A percentile compares a stretch with the other conserved stretches of the same genome.
phyloP scores from a whole-genome alignment of 2,329 filamentous ascomycete genomes.

The Sphaceloma murrayae region DNA sequence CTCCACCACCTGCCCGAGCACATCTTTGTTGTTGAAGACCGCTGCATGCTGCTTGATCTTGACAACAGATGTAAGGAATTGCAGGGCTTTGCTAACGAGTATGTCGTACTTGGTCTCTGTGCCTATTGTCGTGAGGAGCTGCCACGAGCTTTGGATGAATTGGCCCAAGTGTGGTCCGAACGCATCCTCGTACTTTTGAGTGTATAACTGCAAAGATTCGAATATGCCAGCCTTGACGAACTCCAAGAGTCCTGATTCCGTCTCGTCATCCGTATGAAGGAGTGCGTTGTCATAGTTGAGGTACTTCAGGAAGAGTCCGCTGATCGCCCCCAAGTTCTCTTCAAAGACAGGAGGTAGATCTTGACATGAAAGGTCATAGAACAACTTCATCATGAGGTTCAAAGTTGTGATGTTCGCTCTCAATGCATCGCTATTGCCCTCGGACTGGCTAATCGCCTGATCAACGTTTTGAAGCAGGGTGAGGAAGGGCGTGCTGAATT shows the following conservation, averaged over 20 bases:
- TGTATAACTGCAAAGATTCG: slow-evolving; percentile 79
- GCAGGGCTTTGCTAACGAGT: slow-evolving; percentile 84
- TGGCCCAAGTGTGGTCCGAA: slow-evolving; percentile 70
- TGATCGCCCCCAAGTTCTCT: slow-evolving; percentile 69
- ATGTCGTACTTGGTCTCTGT: slow-evolving; percentile 88
- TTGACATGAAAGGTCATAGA: slow-evolving; percentile 95
- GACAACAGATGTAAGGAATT: slow-evolving; percentile 86
- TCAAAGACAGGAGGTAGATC: slow-evolving; percentile 93
- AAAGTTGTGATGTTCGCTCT: slow-evolving; percentile 74
- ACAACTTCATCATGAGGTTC: slow-evolving; percentile 79
- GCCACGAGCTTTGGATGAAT: slow-evolving; percentile 88
- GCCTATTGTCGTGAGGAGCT: slow-evolving; percentile 75
- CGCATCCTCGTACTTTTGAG: slow-evolving; percentile 90
- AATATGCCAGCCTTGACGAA: slow-evolving; percentile 89
- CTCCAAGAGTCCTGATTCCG: slow-evolving; percentile 74
- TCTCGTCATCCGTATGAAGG: slow-evolving; percentile 77
- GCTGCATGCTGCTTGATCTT: slow-evolving; percentile 66
- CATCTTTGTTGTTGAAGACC: slow-evolving; percentile 73
- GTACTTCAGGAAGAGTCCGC: slow-evolving; percentile 80
- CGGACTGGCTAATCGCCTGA: slow-evolving; percentile 60
- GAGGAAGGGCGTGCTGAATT: slow-evolving; percentile 77
- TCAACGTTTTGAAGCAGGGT: slow-evolving; percentile 67
- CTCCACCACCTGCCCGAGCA: slow-evolving; percentile 79
- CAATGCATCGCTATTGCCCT: slow-evolving; percentile 63
- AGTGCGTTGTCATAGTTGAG: slow-evolving; percentile 79